phyloP scores from a whole-genome alignment of 305 asterid species.

The Fraxinus angustifolia region DNA sequence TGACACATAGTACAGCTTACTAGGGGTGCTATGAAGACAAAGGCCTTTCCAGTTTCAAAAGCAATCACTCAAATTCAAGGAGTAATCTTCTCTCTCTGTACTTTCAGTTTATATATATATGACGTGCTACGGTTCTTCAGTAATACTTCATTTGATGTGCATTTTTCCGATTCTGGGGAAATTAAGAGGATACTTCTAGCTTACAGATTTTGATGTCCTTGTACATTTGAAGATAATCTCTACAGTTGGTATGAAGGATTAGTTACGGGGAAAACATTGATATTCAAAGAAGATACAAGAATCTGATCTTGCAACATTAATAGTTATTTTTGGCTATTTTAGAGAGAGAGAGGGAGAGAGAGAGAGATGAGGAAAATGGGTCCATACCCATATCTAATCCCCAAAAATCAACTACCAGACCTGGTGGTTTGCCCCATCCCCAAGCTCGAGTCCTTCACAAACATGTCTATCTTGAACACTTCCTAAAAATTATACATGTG shows the following conservation, averaged over 20 bases:
- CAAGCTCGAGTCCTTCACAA: background rate
- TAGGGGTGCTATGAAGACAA: conserved; percentile 21
- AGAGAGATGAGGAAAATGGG: background rate
- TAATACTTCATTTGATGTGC: conserved; percentile 21
- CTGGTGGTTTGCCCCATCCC: background rate
- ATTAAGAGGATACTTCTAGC: conserved; percentile 15
- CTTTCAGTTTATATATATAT: conserved; percentile 24
- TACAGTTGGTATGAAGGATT: background rate
- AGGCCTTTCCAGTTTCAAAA: conserved; percentile 30
- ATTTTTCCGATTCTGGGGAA: conserved; percentile 24
- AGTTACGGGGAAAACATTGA: background rate
- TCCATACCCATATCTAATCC: conserved; percentile 7
- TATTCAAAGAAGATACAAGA: conserved; percentile 7
- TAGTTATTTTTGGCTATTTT: conserved; percentile 8
- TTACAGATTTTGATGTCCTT: conserved; percentile 2
- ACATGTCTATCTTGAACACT: background rate
- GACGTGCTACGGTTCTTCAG: conserved; percentile 29
- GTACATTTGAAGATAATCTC: conserved; percentile 14
- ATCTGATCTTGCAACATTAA: background rate
- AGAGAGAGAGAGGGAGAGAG: background rate
- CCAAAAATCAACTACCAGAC: background rate
- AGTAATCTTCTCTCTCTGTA: conserved; percentile 24
- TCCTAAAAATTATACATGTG: background rate
- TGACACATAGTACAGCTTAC: conserved; percentile 23
- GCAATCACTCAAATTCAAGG: conserved; percentile 25